phyloP scores from a whole-genome alignment of 345 rosid genomes.

The Diplotaxis tenuifolia region DNA sequence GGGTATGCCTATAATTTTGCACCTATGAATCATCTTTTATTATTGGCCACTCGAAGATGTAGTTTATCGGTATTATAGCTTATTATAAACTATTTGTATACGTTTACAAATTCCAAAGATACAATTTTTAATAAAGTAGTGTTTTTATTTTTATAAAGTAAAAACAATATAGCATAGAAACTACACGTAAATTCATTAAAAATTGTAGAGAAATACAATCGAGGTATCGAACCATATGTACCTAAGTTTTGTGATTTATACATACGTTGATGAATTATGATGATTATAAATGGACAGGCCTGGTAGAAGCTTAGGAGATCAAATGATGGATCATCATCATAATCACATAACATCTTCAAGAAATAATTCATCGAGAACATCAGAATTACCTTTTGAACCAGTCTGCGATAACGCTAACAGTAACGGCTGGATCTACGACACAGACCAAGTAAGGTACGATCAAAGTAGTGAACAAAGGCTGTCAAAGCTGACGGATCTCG shows the following conservation, averaged over 20 bases:
- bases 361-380: conserved; percentile 40
- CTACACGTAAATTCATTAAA: background rate
- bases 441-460: conserved; percentile 41
- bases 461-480: conserved; percentile 42
- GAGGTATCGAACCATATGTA: background rate
- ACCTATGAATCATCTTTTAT: conserved; percentile 20
- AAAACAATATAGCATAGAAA: background rate
- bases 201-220: background rate
- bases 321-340: conserved; percentile 43
- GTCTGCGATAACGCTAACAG: conserved; percentile 46
- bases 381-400: conserved; percentile 44
- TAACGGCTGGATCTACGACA: conserved; percentile 42
- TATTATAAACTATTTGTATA: background rate
- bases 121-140: background rate
- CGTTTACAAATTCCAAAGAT: background rate
- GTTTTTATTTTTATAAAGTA: background rate
- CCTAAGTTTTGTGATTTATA: background rate
- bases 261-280: background rate
- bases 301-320: conserved; percentile 51
- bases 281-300: conserved; percentile 37
- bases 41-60: conserved; percentile 26
- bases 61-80: conserved; percentile 3
- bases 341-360: conserved; percentile 45
- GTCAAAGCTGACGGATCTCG: conserved; percentile 50
- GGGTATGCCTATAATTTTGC: conserved; percentile 34